Evolutionary conservation across 2,329 filamentous ascomycete species (phyloP).

Genomic region (Alternaria ventricosa): DNA sequence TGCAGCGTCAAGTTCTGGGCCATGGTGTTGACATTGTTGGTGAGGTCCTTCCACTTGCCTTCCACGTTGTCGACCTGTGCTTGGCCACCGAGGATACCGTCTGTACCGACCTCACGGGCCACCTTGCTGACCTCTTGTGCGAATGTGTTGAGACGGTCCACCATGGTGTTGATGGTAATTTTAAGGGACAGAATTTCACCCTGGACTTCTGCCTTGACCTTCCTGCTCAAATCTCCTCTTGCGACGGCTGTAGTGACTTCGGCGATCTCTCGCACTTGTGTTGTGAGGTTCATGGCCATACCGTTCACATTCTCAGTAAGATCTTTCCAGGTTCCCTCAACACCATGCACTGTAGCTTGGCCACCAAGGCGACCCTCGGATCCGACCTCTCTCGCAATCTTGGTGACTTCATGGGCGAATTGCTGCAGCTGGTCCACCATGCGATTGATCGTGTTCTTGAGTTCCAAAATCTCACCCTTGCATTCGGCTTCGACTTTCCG

Average conservation of each 20-base stretch:
- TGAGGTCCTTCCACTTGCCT: slow-evolving; percentile 71
- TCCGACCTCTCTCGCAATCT: slow-evolving; percentile 60
- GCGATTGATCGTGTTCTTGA: slow-evolving; percentile 60
- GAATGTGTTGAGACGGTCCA: slow-evolving; percentile 68
- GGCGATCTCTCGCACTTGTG: slow-evolving; percentile 61
- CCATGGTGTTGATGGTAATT: slow-evolving; percentile 80
- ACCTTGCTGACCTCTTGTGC: slow-evolving; percentile 71
- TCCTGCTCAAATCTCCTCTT: slow-evolving; percentile 59
- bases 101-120: slow-evolving; percentile 68
- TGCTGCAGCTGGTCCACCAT: slow-evolving; percentile 62
- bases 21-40: slow-evolving; percentile 73
- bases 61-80: slow-evolving; percentile 70
- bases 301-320: slow-evolving; percentile 62
- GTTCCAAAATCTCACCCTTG: slow-evolving; percentile 59
- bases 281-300: slow-evolving; percentile 60
- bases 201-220: slow-evolving; percentile 60
- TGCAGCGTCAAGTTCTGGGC: slow-evolving; percentile 68
- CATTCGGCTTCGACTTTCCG: slow-evolving; percentile 60
- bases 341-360: slow-evolving; percentile 60
- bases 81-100: slow-evolving; percentile 69
- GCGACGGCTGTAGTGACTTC: slow-evolving; percentile 61
- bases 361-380: slow-evolving; percentile 60
- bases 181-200: slow-evolving; percentile 70
- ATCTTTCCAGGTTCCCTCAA: slow-evolving; percentile 62
- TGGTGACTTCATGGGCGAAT: slow-evolving; percentile 61